Evolutionary conservation across 495 filamentous ascomycete genomes (phyloP), one percentile per base, ranked within the genome.

Genomic region (Lepraria neglecta): DNA sequence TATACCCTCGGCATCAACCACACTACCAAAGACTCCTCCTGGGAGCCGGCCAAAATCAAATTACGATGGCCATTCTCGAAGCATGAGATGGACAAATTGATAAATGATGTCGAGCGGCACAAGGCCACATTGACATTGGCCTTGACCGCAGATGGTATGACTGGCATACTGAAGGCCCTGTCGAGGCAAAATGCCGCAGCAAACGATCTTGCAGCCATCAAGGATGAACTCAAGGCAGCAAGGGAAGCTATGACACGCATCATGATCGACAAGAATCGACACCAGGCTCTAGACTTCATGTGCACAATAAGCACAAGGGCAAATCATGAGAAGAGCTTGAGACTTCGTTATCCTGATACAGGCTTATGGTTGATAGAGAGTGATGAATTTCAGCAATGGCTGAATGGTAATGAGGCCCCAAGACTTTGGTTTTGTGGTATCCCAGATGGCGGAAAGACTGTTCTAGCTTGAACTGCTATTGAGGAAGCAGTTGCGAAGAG

Each of bases 381-480:
- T 21, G 51, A 56, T 0, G 61, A 68, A 6, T 75, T 75, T 52
- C 60, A 65, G 53, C 44, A 58, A 10, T 77, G 74, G 75, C 56
- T 72, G 19, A 21, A 60, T 0, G 24, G 24, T 1, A 66, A 46
- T 10, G 6, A 33, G 12, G 31, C 28, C 27, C 58, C 61, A 5
- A 71, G 63, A 19, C 64, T 78, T 4, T 77, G 75, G 75, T 55
- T 77, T 1, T 68, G 62, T 60, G 73, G 74, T 1, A 77, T 77
- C 24, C 71, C 75, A 14, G 75, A 74, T 0, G 75, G 72, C 7
- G 75, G 75, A 4, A 78, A 78, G 55, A 75, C 75, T 1, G 67
- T 77, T 0, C 69, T 78, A 6, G 68, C 64, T 14, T 59, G 64
- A 9, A 50, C 60, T 3, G 58, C 69, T 9, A 68, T 71, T 31